Conservation (phyloP, 2,329 filamentous ascomycete species). For the Stromatinia cepivora region DNA sequence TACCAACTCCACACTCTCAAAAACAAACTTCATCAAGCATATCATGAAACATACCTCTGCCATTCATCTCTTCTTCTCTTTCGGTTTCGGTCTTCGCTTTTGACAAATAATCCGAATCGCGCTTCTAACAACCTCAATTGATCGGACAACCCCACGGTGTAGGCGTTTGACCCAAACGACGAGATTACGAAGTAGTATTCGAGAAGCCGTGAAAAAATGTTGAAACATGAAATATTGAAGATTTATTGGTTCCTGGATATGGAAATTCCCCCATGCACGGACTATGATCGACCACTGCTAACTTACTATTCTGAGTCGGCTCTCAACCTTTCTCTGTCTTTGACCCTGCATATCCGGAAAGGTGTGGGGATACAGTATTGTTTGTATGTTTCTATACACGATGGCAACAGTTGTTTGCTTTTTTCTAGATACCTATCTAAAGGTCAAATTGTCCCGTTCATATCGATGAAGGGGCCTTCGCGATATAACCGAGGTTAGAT, state of each 20-base stretch:
- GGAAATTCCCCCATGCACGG: slow-evolving; percentile 4
- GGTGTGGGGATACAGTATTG: background rate
- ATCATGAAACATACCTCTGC: background rate
- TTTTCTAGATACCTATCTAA: background rate
- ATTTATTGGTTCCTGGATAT: slow-evolving; percentile 1
- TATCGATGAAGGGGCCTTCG: background rate
- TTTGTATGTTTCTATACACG: background rate
- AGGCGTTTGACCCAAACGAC: slow-evolving; percentile 2
- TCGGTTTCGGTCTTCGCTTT: slow-evolving; percentile 19
- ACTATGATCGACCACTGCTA: slow-evolving; percentile 2
- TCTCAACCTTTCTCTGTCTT: background rate
- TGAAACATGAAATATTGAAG: slow-evolving; percentile 1
- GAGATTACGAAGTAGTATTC: background rate
- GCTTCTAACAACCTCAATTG: background rate
- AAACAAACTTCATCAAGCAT: background rate
- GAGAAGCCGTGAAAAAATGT: background rate
- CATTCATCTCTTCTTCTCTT: background rate
- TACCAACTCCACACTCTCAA: background rate
- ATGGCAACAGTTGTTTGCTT: background rate
- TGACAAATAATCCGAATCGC: slow-evolving; percentile 4
- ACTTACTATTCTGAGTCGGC: background rate
- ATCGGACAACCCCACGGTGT: slow-evolving; percentile 19
- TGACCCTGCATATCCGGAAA: background rate
- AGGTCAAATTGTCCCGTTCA: background rate
- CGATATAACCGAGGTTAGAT: background rate